Conservation (phyloP, 495 filamentous ascomycete genomes). For the Lophiotrema nucula region DNA sequence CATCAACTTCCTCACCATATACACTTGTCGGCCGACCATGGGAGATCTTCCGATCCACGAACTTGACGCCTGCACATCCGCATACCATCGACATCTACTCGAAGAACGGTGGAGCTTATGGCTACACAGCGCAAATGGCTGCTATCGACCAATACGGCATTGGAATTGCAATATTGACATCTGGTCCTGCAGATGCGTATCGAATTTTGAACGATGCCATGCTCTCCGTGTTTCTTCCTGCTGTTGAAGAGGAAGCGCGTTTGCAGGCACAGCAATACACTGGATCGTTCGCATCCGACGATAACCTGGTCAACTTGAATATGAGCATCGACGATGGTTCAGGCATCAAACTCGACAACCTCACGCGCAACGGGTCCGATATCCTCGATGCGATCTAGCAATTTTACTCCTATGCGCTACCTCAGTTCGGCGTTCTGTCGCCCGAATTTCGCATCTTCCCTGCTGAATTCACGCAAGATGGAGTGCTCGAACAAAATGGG, state of each 20-base stretch:
- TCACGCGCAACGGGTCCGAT: neutral
- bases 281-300: neutral
- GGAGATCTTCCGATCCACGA: neutral
- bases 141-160: neutral
- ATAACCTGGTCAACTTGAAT: neutral
- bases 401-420: neutral
- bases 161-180: neutral
- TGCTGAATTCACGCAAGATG: neutral
- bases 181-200: neutral
- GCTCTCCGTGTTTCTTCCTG: neutral
- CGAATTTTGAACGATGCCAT: neutral
- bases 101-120: neutral
- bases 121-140: neutral
- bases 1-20: neutral
- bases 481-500: neutral
- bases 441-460: neutral
- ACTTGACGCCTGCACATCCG: neutral
- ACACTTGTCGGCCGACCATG: neutral
- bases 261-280: neutral
- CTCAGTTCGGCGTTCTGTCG: neutral
- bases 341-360: neutral
- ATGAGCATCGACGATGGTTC: neutral
- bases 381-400: neutral
- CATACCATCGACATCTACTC: neutral
- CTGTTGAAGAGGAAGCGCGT: neutral